A percentile compares a stretch with the other conserved stretches of the same genome.
Conservation (phyloP, 441 rosid genomes). For the Erodium trifolium region DNA sequence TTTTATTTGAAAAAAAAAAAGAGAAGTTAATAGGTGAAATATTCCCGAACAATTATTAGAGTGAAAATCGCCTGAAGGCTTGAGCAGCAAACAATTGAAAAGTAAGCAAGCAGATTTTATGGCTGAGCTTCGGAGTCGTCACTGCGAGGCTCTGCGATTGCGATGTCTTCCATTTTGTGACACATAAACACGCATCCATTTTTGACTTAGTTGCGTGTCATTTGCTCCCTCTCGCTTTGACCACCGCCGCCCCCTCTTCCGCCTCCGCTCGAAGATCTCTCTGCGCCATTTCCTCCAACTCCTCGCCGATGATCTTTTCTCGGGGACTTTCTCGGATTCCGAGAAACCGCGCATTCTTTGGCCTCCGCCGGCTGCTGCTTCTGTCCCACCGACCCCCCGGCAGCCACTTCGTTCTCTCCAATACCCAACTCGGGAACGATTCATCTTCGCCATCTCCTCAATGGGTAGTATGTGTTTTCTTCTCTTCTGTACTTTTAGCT, state of each 20-base stretch:
- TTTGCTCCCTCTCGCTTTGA: neutral
- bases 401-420: no score
- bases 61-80: no score
- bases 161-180: neutral
- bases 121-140: conserved; percentile 1
- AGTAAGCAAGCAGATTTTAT: neutral
- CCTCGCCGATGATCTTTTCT: neutral
- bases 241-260: neutral
- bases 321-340: neutral
- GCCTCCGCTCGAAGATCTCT: neutral
- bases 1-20: no score
- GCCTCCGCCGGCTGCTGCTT: no score
- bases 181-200: neutral
- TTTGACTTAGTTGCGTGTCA: neutral
- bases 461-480: neutral
- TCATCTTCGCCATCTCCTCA: neutral
- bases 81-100: no score
- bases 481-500: neutral
- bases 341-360: no score
- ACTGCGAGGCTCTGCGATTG: neutral
- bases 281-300: neutral
- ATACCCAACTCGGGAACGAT: neutral
- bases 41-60: no score
- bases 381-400: no score
- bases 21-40: no score